Evolutionary conservation across 129 eudicot genomes (phyloP).

Genomic region (Rutidosis leptorrhynchoides): DNA sequence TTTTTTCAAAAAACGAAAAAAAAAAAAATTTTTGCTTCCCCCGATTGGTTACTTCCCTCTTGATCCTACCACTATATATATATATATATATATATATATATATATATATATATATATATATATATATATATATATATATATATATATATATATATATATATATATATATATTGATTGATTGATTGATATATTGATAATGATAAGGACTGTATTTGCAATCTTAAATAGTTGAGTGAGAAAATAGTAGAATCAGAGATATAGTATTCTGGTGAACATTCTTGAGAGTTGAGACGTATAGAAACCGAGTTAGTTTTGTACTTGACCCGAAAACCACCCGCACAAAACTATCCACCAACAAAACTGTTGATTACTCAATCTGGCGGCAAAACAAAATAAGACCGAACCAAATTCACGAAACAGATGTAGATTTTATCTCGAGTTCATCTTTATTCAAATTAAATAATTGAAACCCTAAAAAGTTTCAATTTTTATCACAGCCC

Average conservation of each 20-base stretch:
- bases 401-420: slow-evolving; percentile 18
- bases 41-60: too few relatives aligned
- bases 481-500: slow-evolving; percentile 19
- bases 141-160: too few relatives aligned
- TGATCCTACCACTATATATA: too few relatives aligned
- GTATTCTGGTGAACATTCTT: too few relatives aligned
- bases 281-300: background rate
- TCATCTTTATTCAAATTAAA: slow-evolving; percentile 4
- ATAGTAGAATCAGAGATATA: background rate
- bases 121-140: too few relatives aligned
- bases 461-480: background rate
- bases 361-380: slow-evolving; percentile 11
- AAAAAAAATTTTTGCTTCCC: too few relatives aligned
- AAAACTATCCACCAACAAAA: slow-evolving; percentile 6
- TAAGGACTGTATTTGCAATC: background rate
- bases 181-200: too few relatives aligned
- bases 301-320: slow-evolving; percentile 1
- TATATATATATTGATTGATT: too few relatives aligned
- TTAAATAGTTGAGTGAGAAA: background rate
- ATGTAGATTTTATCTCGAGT: slow-evolving; percentile 5
- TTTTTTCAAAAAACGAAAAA: too few relatives aligned
- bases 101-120: too few relatives aligned
- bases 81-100: too few relatives aligned
- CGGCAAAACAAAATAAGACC: background rate
- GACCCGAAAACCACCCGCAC: slow-evolving; percentile 16